phyloP scores from a whole-genome alignment of 371 early-diverging fungal genomes.

The Chytridium lagenaria region DNA sequence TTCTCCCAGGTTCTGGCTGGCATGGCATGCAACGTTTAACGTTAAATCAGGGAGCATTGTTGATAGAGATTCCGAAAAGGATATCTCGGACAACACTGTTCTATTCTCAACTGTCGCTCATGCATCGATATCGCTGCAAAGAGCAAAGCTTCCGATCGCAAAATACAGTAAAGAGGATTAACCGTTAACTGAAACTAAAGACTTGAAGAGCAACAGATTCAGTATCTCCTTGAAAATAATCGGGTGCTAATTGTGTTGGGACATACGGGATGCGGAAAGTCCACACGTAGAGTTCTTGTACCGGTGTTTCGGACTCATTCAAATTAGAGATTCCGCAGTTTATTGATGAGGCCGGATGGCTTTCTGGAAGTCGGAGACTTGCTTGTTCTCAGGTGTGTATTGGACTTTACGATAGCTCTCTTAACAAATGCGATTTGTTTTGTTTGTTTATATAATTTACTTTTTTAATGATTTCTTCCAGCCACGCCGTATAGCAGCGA shows the following conservation, averaged over 20 bases:
- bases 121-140: slow-evolving; percentile 32
- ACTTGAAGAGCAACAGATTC: slow-evolving; percentile 71
- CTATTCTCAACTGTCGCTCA: background rate
- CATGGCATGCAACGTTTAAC: too few relatives aligned
- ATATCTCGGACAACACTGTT: slow-evolving; percentile 52
- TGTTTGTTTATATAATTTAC: slow-evolving; percentile 12
- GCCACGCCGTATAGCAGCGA: slow-evolving; percentile 98
- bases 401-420: too few relatives aligned
- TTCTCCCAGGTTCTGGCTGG: too few relatives aligned
- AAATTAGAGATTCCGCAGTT: slow-evolving; percentile 95
- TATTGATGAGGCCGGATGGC: slow-evolving; percentile 87
- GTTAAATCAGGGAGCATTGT: slow-evolving; percentile 69
- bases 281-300: slow-evolving; percentile 74
- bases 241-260: slow-evolving; percentile 92
- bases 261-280: slow-evolving; percentile 98
- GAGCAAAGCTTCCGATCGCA: slow-evolving; percentile 41
- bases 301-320: background rate
- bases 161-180: background rate
- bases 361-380: slow-evolving; percentile 82
- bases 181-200: slow-evolving; percentile 2
- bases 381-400: slow-evolving; percentile 86
- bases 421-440: too few relatives aligned
- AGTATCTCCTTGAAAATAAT: slow-evolving; percentile 86
- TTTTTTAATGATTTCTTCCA: slow-evolving; percentile 46
- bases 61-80: slow-evolving; percentile 70